Evolutionary conservation across 805 yeast species (phyloP).

Genomic region (Yarrowia sp.): DNA sequence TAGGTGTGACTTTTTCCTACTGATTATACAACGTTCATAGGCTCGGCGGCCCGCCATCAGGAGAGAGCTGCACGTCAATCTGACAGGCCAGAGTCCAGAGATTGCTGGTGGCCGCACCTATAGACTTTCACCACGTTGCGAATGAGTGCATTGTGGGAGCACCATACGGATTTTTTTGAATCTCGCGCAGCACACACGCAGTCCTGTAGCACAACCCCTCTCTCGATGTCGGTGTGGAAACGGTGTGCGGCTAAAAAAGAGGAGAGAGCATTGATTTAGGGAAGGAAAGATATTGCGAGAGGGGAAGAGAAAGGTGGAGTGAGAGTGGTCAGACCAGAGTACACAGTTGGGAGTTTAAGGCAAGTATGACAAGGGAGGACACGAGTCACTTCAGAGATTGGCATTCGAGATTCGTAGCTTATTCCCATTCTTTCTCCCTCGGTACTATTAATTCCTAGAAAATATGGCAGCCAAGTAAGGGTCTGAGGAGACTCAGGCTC

Average conservation of each 20-base stretch:
- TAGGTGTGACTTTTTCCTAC: neutral
- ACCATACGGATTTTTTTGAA: neutral
- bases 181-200: neutral
- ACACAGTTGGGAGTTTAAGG: neutral
- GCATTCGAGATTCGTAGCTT: neutral
- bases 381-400: neutral
- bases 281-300: constrained; percentile 20
- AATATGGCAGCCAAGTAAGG: neutral
- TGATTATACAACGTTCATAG: neutral
- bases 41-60: constrained; percentile 12
- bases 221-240: neutral
- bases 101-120: neutral
- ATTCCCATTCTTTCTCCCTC: neutral
- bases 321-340: neutral
- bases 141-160: constrained; percentile 9
- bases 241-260: constrained; percentile 18
- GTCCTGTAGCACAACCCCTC: constrained; percentile 11
- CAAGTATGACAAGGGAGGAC: neutral
- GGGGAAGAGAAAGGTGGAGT: neutral
- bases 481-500: neutral
- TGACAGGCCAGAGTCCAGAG: neutral
- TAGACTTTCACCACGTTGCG: neutral
- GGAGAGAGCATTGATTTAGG: neutral
- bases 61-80: constrained; percentile 19
- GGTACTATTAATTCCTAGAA: too few relatives aligned